Base-by-base conservation (phyloP, 139 green algal genomes). In the Chlorella sp. region DNA sequence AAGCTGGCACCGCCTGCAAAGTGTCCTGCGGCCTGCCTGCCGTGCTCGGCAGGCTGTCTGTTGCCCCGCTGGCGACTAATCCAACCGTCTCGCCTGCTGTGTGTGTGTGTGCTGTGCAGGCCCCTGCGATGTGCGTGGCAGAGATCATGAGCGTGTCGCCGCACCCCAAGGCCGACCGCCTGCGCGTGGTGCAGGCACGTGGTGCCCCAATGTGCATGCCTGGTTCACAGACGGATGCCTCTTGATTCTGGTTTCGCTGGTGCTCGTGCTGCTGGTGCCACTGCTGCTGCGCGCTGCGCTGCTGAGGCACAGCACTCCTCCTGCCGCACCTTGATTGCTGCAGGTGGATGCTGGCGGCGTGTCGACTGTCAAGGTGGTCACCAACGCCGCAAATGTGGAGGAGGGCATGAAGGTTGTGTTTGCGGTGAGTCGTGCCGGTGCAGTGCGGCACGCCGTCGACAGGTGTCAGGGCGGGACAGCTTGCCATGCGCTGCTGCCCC, bases 381-480 rank as follows among this genome's bases (percentile, higher is more conserved):
- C 93, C 74, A 96, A 94, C 63, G 94, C 92, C 0, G 30, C 84
- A 20, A 93, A 96, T 18, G 91, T 95, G 30, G 73, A 82, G 67
- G 80, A 88, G 72, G 93, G 91, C 36, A 90, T 96, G 91, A 94
- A 92, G 87, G 91, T 95, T 4, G 91, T 95, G 23, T 87, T 95
- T 74, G 95, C 94, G 86, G 92, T 95, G 74, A 83, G 92, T 75
- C 26, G 44, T 3, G 32, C 1, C 32, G 17, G 36, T 15, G n/a
- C n/a, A n/a, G n/a, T n/a, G n/a, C n/a, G n/a, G n/a, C n/a, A n/a
- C n/a, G n/a, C n/a, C n/a, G n/a, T n/a, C n/a, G n/a, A n/a, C n/a
- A n/a, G n/a, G n/a, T n/a, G n/a, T n/a, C n/a, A n/a, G n/a, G n/a
- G n/a, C n/a, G n/a, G n/a, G n/a, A n/a, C n/a, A n/a, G n/a, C n/a